Percentiles rank a stretch among this genome's conserved stretches.
These are phyloP conservation scores for Pythium folliculosum DNA, from an alignment of 352 stramenopile species.

Conservation along the genomic window DNA sequence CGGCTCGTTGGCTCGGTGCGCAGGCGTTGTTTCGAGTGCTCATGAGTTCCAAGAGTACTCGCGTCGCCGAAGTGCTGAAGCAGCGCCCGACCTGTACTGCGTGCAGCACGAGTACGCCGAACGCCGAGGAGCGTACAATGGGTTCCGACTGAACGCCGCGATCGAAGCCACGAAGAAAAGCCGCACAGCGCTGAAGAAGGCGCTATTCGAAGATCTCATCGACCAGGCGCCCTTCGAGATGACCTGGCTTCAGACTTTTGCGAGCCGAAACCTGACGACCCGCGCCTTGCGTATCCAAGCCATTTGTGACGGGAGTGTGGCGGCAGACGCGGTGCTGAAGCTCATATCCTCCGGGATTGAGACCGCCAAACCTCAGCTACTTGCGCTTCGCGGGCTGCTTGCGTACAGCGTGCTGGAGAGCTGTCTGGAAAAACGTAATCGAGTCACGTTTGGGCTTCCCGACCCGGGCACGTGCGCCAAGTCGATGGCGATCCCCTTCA, in stretches of 20 bases:
- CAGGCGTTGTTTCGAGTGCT: constrained; percentile 49
- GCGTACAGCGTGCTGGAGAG: constrained; percentile 78
- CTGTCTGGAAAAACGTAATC: constrained; percentile 84
- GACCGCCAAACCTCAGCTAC: constrained; percentile 39
- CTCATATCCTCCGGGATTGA: constrained; percentile 20
- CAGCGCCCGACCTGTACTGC: constrained; percentile 33
- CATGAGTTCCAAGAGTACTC: constrained; percentile 2
- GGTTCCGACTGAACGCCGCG: constrained; percentile 41
- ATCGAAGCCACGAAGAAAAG: constrained; percentile 14
- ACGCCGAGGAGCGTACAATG: constrained; percentile 36
- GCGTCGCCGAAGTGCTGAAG: constrained; percentile 40
- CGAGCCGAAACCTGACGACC: constrained; percentile 28
- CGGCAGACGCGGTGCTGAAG: constrained; percentile 23
- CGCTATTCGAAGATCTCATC: constrained; percentile 64
- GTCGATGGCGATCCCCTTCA: constrained; percentile 86
- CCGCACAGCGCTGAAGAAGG: constrained; percentile 33
- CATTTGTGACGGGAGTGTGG: constrained; percentile 39
- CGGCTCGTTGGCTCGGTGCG: constrained; percentile 52
- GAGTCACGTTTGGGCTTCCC: constrained; percentile 79
- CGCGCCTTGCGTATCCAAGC: constrained; percentile 31
- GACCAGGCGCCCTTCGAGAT: constrained; percentile 59
- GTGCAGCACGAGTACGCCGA: constrained; percentile 37
- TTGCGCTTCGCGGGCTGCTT: constrained; percentile 75
- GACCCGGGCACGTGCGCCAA: constrained; percentile 44
- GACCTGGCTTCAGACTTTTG: constrained; percentile 59